A percentile compares a stretch with the other conserved stretches of the same genome.
Evolutionary conservation across 441 rosid species (phyloP).

Genomic region (Arabidopsis lyrata): DNA sequence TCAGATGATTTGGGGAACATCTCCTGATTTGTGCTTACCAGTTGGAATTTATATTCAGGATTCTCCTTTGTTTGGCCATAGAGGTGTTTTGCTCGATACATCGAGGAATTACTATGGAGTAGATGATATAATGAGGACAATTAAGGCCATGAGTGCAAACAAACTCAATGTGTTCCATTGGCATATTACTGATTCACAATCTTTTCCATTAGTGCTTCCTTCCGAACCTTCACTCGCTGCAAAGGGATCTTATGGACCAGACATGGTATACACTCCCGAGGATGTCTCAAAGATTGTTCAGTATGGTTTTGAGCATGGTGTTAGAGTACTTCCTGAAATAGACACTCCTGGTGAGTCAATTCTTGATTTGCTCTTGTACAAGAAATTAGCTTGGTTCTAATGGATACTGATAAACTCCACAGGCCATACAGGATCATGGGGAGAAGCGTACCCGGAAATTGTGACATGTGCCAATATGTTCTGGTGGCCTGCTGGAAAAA

Average conservation of each 20-base stretch:
- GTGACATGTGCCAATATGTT: slow-evolving; percentile 84
- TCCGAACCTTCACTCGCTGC: slow-evolving; percentile 77
- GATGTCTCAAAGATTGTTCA: slow-evolving; percentile 63
- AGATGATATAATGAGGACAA: slow-evolving; percentile 72
- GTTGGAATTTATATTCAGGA: slow-evolving; percentile 58
- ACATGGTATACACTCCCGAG: slow-evolving; percentile 69
- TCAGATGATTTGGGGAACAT: slow-evolving; percentile 70
- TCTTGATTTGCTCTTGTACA: slow-evolving; percentile 14
- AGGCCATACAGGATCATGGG: slow-evolving; percentile 94
- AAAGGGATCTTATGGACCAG: slow-evolving; percentile 74
- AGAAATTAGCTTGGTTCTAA: slow-evolving; percentile 15
- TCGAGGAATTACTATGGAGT: slow-evolving; percentile 81
- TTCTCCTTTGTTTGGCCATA: slow-evolving; percentile 66
- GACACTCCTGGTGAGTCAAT: slow-evolving; percentile 80
- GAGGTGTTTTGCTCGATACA: slow-evolving; percentile 81
- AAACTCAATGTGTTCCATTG: slow-evolving; percentile 91
- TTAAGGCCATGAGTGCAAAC: slow-evolving; percentile 73
- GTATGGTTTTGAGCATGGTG: slow-evolving; percentile 79
- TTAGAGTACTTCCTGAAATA: slow-evolving; percentile 79
- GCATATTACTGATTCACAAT: slow-evolving; percentile 91
- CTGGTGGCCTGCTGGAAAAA: slow-evolving; percentile 78
- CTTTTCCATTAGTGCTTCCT: slow-evolving; percentile 79
- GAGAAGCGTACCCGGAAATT: slow-evolving; percentile 80
- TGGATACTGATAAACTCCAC: slow-evolving; percentile 35
- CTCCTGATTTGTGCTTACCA: slow-evolving; percentile 49